Evolutionary conservation across 1,139 yeast species (phyloP).

Genomic region (Kodamaea plutei): DNA sequence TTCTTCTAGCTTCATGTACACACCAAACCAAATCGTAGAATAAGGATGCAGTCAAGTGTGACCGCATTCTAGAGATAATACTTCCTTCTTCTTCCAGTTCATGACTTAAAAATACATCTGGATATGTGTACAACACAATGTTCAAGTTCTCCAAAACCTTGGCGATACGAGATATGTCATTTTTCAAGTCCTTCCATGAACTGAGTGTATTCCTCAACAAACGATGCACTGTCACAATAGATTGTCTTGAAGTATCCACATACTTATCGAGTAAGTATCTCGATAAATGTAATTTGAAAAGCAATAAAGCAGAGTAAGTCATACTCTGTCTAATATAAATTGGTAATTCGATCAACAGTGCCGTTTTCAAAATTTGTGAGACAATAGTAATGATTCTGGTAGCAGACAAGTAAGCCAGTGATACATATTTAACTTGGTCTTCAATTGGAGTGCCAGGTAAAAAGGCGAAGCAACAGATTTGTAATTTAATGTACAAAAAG

Average conservation of each 20-base stretch:
- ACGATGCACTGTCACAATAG: conserved; percentile 89
- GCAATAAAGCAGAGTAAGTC: conserved; percentile 71
- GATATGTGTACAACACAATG: conserved; percentile 81
- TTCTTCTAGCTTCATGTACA: conserved; percentile 86
- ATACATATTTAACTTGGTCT: conserved; percentile 81
- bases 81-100: conserved; percentile 38
- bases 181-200: conserved; percentile 88
- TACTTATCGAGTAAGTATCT: conserved; percentile 72
- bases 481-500: conserved; percentile 70
- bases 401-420: conserved; percentile 75
- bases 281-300: conserved; percentile 79
- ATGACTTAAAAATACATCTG: conserved; percentile 60
- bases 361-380: conserved; percentile 61
- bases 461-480: conserved; percentile 87
- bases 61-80: conserved; percentile 82
- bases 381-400: conserved; percentile 78
- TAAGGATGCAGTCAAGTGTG: conserved; percentile 86
- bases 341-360: conserved; percentile 78
- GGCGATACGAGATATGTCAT: conserved; percentile 89
- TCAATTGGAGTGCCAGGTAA: conserved; percentile 87
- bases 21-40: conserved; percentile 94
- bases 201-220: conserved; percentile 80
- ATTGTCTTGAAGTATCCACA: conserved; percentile 86
- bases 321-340: conserved; percentile 83
- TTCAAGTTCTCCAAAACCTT: conserved; percentile 88